Evolutionary conservation across 352 stramenopile species (phyloP), one percentile per base, ranked within the genome.

Genomic region (Globisporangium solare): DNA sequence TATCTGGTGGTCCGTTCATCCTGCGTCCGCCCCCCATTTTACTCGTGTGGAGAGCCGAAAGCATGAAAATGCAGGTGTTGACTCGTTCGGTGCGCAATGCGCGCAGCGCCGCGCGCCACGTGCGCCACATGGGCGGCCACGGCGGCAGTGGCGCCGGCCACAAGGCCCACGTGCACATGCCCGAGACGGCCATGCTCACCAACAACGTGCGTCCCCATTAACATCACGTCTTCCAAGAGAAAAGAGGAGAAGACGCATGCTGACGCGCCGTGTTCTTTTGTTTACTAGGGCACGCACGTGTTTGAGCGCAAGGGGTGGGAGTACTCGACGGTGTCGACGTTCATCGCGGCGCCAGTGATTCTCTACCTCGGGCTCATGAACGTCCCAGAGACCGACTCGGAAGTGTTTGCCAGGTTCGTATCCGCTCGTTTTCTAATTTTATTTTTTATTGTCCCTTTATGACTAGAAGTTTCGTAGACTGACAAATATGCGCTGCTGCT

Each of bases 221-320:
- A 2, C 20, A 35, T 37, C 35, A 37, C n/a, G 2, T 32, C 24
- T 35, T 35, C 43, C 52, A 10, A 10, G 18, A 41, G 51, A 32
- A 14, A 6, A 21, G 18, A 40, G 22, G 12, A 45, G n/a, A 41
- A 12, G n/a, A 27, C 24, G 24, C 24, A 5, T 27, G 2, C 24
- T 27, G 2, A 27, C 5, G 24, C 5, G 24, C 5, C 5, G 5
- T 27, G 24, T 5, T 27, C 10, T 17, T 27, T 42, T 17, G 37
- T 42, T 45, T 27, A 20, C 4, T 35, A 94, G 83, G 79, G 71
- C 61, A 90, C 84, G 51, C 84, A 94, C 60, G 58, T 71, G 60
- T 94, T 88, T 51, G 67, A 83, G 71, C 76, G 70, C 58, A 94
- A 94, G 63, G 84, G 84, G 27, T 94, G 81, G 77, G 82, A 94